phyloP scores from a whole-genome alignment of 2,329 filamentous ascomycete genomes.

The Penicillium psychrosexuale region DNA sequence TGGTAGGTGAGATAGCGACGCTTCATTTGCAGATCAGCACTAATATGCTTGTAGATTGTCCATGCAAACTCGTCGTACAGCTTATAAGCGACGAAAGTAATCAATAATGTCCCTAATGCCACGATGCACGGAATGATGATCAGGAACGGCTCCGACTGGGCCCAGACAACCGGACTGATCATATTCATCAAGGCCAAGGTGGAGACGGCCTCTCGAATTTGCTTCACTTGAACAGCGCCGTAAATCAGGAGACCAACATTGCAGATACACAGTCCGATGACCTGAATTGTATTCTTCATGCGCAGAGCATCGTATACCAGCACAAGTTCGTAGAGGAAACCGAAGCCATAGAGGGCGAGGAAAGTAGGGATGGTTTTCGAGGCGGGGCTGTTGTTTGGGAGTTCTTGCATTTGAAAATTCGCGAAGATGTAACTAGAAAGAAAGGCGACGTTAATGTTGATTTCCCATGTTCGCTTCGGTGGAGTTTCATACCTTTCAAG shows the following conservation, averaged over 20 bases:
- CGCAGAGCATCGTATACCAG: slow-evolving; percentile 91
- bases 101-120: slow-evolving; percentile 66
- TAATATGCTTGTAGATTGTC: slow-evolving; percentile 99
- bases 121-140: slow-evolving; percentile 84
- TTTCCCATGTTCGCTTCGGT: neutral
- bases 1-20: slow-evolving; percentile 94
- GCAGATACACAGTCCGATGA: slow-evolving; percentile 91
- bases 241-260: slow-evolving; percentile 91
- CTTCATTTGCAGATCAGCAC: slow-evolving; percentile 94
- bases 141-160: slow-evolving; percentile 68
- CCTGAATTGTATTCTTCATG: slow-evolving; percentile 96
- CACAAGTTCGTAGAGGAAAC: slow-evolving; percentile 86
- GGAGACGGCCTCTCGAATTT: slow-evolving; percentile 72
- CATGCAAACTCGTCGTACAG: slow-evolving; percentile 98
- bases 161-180: slow-evolving; percentile 61
- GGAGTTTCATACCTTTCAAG: slow-evolving; percentile 73
- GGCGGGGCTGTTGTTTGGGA: slow-evolving; percentile 42
- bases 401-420: slow-evolving; percentile 65
- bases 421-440: slow-evolving; percentile 76
- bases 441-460: neutral
- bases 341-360: slow-evolving; percentile 94
- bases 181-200: slow-evolving; percentile 49
- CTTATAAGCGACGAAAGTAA: slow-evolving; percentile 84
- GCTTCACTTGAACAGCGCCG: slow-evolving; percentile 85
- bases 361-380: slow-evolving; percentile 82